A percentile compares a stretch with the other conserved stretches of the same genome.
These are phyloP conservation scores for Apodospora peruviana DNA, from an alignment of 495 filamentous ascomycete species.

Conservation along the genomic window DNA sequence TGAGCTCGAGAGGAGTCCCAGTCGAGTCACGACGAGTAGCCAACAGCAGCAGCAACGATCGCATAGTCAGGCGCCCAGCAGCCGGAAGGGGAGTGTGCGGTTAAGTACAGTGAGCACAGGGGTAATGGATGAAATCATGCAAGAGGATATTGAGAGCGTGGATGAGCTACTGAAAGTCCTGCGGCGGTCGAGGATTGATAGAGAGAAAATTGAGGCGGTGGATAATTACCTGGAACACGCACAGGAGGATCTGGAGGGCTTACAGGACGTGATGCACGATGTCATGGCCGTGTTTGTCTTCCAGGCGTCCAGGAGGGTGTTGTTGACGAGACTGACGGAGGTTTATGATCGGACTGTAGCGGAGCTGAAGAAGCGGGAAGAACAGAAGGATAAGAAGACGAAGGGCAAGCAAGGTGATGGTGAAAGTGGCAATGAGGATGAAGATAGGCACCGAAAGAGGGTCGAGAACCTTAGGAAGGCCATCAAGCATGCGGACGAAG, in stretches of 20 bases:
- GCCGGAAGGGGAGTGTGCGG: constrained; percentile 18
- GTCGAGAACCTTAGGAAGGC: constrained; percentile 52
- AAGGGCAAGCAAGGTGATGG: constrained; percentile 19
- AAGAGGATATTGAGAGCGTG: constrained; percentile 56
- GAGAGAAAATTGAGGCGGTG: constrained; percentile 81
- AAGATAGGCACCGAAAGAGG: constrained; percentile 17
- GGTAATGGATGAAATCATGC: constrained; percentile 5
- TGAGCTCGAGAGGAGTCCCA: constrained; percentile 31
- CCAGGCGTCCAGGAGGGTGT: constrained; percentile 74
- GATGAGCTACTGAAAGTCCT: constrained; percentile 58
- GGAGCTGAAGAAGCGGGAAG: constrained; percentile 1
- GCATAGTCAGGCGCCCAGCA: constrained; percentile 5
- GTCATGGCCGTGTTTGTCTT: constrained; percentile 87
- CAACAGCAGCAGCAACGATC: constrained; percentile 24
- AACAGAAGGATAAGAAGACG: constrained; percentile 14
- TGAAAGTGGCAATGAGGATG: constrained; percentile 11
- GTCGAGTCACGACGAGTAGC: neutral
- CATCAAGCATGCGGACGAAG: constrained; percentile 58
- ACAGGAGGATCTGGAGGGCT: constrained; percentile 71
- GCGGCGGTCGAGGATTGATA: constrained; percentile 67
- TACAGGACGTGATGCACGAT: constrained; percentile 71
- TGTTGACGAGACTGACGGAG: constrained; percentile 62
- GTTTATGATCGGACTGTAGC: constrained; percentile 49
- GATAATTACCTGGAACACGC: constrained; percentile 73
- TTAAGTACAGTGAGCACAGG: constrained; percentile 9